Percentiles rank a stretch among this genome's conserved stretches.
phyloP scores from a whole-genome alignment of 2,329 filamentous ascomycete genomes.

The Neopestalotiopsis clavispora region DNA sequence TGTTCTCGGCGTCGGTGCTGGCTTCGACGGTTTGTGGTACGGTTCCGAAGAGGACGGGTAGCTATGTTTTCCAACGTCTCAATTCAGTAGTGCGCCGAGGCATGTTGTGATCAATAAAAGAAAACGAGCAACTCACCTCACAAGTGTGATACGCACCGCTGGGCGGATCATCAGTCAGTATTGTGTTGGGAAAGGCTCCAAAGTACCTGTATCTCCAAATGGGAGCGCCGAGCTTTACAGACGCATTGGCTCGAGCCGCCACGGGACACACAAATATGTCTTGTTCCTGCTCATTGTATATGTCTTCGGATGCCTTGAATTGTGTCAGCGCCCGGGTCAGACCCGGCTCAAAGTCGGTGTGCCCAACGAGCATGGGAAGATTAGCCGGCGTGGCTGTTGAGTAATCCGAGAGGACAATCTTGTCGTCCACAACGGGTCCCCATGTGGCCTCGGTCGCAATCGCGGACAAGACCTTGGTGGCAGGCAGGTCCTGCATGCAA shows the following conservation, averaged over 20 bases:
- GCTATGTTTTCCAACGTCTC: background rate
- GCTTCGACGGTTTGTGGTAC: background rate
- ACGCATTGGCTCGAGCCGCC: background rate
- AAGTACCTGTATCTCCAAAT: constrained; percentile 12
- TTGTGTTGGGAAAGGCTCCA: constrained; percentile 12
- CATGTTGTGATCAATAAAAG: background rate
- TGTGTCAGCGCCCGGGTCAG: constrained; percentile 6
- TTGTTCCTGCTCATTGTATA: background rate
- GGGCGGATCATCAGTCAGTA: constrained; percentile 4
- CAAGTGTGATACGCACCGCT: constrained; percentile 11
- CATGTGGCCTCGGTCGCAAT: background rate
- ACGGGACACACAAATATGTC: constrained; percentile 6
- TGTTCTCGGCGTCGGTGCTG: constrained; percentile 6
- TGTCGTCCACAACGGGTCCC: constrained; percentile 8
- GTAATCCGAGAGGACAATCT: constrained; percentile 13
- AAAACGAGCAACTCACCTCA: background rate
- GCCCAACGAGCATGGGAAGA: constrained; percentile 10
- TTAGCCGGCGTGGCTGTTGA: background rate
- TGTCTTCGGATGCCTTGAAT: background rate
- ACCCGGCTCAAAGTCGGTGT: constrained; percentile 14
- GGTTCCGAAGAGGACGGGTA: constrained; percentile 9
- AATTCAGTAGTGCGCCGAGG: background rate
- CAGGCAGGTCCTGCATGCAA: constrained; percentile 2
- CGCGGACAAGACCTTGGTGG: constrained; percentile 5
- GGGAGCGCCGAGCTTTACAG: background rate